Percentiles rank a stretch among this genome's conserved stretches.
phyloP scores from a whole-genome alignment of 768 basidiomycete species.

The Inosperma sp. region DNA sequence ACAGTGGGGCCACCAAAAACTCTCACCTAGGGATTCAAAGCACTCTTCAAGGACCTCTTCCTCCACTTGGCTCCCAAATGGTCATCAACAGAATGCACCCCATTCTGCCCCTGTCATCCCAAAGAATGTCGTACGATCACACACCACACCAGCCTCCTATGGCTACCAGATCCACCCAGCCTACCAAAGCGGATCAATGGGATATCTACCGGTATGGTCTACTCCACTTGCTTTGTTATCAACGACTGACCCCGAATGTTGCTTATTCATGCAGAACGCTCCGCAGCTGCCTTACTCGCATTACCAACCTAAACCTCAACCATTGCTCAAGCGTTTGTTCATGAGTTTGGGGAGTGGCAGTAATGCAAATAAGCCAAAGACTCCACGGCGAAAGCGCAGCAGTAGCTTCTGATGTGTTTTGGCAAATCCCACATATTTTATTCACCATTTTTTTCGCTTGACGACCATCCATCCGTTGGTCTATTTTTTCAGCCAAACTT shows the following conservation, averaged over 20 bases:
- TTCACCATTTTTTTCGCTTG: not conserved
- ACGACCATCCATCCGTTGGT: conserved; percentile 3
- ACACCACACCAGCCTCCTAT: conserved; percentile 8
- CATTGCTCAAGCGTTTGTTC: conserved; percentile 25
- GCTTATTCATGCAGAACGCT: conserved; percentile 15
- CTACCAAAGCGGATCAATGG: conserved; percentile 1
- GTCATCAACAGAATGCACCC: conserved; percentile 6
- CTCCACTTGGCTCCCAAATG: conserved; percentile 14
- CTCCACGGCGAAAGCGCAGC: conserved; percentile 24
- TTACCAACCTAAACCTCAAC: conserved; percentile 22
- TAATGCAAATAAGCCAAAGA: conserved; percentile 15
- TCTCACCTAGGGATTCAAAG: conserved; percentile 24
- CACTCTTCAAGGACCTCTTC: conserved; percentile 26
- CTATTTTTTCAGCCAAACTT: conserved; percentile 4
- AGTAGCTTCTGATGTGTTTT: conserved; percentile 20
- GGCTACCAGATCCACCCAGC: not conserved
- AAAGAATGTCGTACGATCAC: conserved; percentile 5
- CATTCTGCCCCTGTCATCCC: conserved; percentile 11
- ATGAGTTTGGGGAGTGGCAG: conserved; percentile 21
- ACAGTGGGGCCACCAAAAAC: conserved; percentile 13
- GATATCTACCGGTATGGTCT: conserved; percentile 18
- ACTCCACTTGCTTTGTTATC: conserved; percentile 2
- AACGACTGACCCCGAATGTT: conserved; percentile 8
- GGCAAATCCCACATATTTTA: not conserved
- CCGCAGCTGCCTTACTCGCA: conserved; percentile 25